Percentiles rank a stretch among this genome's conserved stretches.
Conservation (phyloP, 2,329 filamentous ascomycete genomes). For the Cladosporium sp. region DNA sequence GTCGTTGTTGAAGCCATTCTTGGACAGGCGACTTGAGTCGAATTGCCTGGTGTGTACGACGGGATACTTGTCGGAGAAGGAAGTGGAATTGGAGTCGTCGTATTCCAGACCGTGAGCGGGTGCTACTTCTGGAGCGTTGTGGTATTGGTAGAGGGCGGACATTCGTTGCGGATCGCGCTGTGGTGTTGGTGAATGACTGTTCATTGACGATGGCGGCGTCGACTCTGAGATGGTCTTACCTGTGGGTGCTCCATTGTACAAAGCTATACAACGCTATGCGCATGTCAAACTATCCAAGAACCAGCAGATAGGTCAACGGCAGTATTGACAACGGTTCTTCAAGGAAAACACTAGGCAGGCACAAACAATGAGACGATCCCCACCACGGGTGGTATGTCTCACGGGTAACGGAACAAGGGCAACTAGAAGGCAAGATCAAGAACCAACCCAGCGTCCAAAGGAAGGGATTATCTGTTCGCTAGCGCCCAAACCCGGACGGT, state of each 20-base stretch:
- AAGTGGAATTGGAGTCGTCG: slow-evolving; percentile 32
- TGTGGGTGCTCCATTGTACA: slow-evolving; percentile 2
- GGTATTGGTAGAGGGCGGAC: slow-evolving; percentile 36
- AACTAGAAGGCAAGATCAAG: too few relatives aligned
- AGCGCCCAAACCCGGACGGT: too few relatives aligned
- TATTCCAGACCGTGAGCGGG: slow-evolving; percentile 36
- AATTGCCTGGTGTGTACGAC: slow-evolving; percentile 25
- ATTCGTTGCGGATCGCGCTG: slow-evolving; percentile 16
- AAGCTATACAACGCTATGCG: background rate
- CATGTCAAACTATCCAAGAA: background rate
- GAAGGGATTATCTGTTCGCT: too few relatives aligned
- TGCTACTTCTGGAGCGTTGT: slow-evolving; percentile 37
- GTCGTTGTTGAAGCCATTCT: slow-evolving; percentile 23
- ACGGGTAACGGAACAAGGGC: too few relatives aligned
- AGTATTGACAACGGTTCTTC: background rate
- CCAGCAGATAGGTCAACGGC: background rate
- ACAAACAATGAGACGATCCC: too few relatives aligned
- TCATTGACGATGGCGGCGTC: too few relatives aligned
- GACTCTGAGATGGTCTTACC: background rate
- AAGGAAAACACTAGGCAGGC: too few relatives aligned
- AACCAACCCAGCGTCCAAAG: too few relatives aligned
- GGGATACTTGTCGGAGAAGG: slow-evolving; percentile 35
- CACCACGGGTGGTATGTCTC: too few relatives aligned
- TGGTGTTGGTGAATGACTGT: too few relatives aligned
- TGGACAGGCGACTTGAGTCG: slow-evolving; percentile 21